Percentiles rank a stretch among this genome's conserved stretches.
These are phyloP conservation scores for Dioscorea cayenensis DNA, from an alignment of 116 monocot genomes.

Conservation along the genomic window DNA sequence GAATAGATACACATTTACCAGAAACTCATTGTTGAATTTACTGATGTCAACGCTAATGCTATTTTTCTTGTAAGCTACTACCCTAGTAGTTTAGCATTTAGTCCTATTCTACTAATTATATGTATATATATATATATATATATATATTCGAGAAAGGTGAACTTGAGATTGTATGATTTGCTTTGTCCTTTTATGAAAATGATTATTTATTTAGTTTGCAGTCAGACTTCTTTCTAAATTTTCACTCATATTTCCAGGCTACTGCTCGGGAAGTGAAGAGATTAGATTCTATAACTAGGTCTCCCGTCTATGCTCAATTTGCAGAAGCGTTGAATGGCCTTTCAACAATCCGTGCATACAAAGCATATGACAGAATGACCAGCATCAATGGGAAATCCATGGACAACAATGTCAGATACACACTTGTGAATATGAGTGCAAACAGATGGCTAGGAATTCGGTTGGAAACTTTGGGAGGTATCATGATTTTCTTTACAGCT, in stretches of 20 bases:
- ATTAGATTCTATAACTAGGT: slow-evolving; percentile 89
- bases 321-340: slow-evolving; percentile 92
- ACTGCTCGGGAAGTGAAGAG: slow-evolving; percentile 96
- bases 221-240: background rate
- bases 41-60: no score
- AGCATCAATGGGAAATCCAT: slow-evolving; percentile 86
- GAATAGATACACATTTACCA: no score
- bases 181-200: background rate
- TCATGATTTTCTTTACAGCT: slow-evolving; percentile 97
- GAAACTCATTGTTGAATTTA: no score
- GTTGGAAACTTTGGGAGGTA: slow-evolving; percentile 79
- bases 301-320: slow-evolving; percentile 99
- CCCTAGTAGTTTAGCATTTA: no score
- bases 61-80: no score
- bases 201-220: background rate
- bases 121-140: no score
- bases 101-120: no score
- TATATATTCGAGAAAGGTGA: no score
- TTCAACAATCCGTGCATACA: slow-evolving; percentile 90
- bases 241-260: slow-evolving; percentile 29
- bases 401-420: slow-evolving; percentile 96
- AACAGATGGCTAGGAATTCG: slow-evolving; percentile 96
- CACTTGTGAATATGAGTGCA: slow-evolving; percentile 88
- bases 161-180: background rate
- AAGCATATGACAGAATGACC: slow-evolving; percentile 98